Conservation (phyloP, 2,329 filamentous ascomycete species). For the Epichloe sp. region DNA sequence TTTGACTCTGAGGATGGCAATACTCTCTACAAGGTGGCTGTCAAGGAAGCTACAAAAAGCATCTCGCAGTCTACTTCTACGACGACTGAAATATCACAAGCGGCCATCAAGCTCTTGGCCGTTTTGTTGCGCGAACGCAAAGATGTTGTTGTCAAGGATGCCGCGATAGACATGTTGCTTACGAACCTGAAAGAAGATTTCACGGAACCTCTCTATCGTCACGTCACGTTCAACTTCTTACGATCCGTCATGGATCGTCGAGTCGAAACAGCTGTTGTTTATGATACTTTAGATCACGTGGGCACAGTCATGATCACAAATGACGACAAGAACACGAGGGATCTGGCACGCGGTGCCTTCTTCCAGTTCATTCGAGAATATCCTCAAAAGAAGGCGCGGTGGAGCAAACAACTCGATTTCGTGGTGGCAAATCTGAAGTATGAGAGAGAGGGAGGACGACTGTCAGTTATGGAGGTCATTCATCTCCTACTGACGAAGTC, state of each 20-base stretch:
- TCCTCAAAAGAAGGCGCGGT: conserved; percentile 78
- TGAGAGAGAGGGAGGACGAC: conserved; percentile 71
- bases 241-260: conserved; percentile 76
- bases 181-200: conserved; percentile 75
- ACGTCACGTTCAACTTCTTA: conserved; percentile 89
- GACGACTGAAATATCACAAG: conserved; percentile 72
- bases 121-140: conserved; percentile 72
- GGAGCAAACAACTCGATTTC: conserved; percentile 81
- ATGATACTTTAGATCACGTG: conserved; percentile 82
- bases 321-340: conserved; percentile 75
- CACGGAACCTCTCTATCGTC: conserved; percentile 82
- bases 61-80: conserved; percentile 68
- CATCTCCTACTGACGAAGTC: conserved; percentile 79
- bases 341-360: conserved; percentile 78
- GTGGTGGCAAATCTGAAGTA: conserved; percentile 86
- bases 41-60: conserved; percentile 67
- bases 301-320: conserved; percentile 93
- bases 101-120: conserved; percentile 76
- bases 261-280: conserved; percentile 74
- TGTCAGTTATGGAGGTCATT: conserved; percentile 87
- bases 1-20: conserved; percentile 57
- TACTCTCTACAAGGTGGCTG: conserved; percentile 59
- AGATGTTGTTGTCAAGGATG: conserved; percentile 64
- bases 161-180: conserved; percentile 70
- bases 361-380: conserved; percentile 93